Evolutionary conservation across 1,284 basidiomycete species (phyloP), one percentile per base, ranked within the genome.

Genomic region (Coniophora puteana): DNA sequence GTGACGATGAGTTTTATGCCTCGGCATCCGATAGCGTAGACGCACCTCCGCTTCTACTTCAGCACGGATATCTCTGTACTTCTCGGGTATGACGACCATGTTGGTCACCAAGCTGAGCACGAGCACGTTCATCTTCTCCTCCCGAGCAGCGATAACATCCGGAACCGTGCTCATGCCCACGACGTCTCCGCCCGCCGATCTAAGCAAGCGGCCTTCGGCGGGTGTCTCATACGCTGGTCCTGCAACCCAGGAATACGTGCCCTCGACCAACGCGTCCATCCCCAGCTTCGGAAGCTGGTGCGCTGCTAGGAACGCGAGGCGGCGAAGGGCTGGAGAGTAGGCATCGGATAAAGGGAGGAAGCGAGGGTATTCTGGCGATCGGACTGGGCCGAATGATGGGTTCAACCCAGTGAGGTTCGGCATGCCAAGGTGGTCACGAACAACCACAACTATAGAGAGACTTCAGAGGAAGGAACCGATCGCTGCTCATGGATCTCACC

Each of bases 121-220:
- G 58, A 87, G 66, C 23, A 87, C 78, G 39, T 86, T 72, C 46
- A 93, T 47, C 0, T 82, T 82, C 51, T 83, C 83, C 53, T 91
- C 83, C 37, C 78, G 68, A 16, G 86, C 90, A 1, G 80, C 85
- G 14, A 92, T 66, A n/a, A 92, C 88, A 65, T 93, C 89, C 0
- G 89, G 89, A n/a, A 92, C 76, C 0, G 90, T 93, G 50, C 84
- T 89, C 89, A 93, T 92, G 3, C 89, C 89, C 2, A 92, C 89
- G 7, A 90, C 84, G 52, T 90, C 88, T 4, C 80, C 88, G 4
- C 88, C 89, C 1, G 75, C 76, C n/a, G 62, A 62, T 17, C 85
- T 68, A 36, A 91, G 62, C 57, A 89, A 78, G 31, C 78, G 67
- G n/a, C 88, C 88, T 52, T 91, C 88, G 0, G 85, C 86, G 1